Evolutionary conservation across 441 rosid species (phyloP).

Genomic region (Jatropha podagrica): DNA sequence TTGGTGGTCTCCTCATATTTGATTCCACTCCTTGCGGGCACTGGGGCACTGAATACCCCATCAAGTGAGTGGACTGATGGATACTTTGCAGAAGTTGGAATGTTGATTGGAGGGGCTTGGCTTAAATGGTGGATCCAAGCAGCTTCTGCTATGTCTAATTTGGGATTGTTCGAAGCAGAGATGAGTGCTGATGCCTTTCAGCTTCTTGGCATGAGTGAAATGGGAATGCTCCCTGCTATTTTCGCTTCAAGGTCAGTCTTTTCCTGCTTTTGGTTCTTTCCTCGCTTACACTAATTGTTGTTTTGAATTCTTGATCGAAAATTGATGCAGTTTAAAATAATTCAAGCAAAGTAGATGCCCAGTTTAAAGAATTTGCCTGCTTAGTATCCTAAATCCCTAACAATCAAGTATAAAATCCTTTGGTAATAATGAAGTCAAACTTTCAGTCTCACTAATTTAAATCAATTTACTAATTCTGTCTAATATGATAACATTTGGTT

Average conservation of each 20-base stretch:
- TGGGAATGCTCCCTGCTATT: conserved; percentile 79
- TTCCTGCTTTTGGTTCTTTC: conserved; percentile 12
- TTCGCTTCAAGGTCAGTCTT: conserved; percentile 59
- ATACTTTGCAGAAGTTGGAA: conserved; percentile 89
- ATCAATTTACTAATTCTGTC: too few relatives aligned
- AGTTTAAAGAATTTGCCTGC: too few relatives aligned
- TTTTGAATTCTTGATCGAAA: background rate
- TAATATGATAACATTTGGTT: too few relatives aligned
- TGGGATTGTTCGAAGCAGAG: conserved; percentile 95
- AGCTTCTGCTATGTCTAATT: conserved; percentile 86
- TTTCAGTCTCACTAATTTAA: too few relatives aligned
- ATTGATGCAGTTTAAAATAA: conserved; percentile 8
- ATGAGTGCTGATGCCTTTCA: conserved; percentile 95
- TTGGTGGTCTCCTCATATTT: conserved; percentile 75
- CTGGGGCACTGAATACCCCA: conserved; percentile 58
- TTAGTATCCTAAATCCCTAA: too few relatives aligned
- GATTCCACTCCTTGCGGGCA: conserved; percentile 81
- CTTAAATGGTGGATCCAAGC: conserved; percentile 92
- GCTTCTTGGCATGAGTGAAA: conserved; percentile 92
- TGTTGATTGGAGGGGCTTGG: conserved; percentile 84
- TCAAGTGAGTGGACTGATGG: conserved; percentile 86
- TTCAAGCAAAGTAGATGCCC: background rate
- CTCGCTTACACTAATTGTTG: background rate
- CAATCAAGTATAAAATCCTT: too few relatives aligned
- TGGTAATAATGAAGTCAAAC: too few relatives aligned